Base-by-base conservation (phyloP, 2,329 filamentous ascomycete genomes). In the Botrytis squamosa region DNA sequence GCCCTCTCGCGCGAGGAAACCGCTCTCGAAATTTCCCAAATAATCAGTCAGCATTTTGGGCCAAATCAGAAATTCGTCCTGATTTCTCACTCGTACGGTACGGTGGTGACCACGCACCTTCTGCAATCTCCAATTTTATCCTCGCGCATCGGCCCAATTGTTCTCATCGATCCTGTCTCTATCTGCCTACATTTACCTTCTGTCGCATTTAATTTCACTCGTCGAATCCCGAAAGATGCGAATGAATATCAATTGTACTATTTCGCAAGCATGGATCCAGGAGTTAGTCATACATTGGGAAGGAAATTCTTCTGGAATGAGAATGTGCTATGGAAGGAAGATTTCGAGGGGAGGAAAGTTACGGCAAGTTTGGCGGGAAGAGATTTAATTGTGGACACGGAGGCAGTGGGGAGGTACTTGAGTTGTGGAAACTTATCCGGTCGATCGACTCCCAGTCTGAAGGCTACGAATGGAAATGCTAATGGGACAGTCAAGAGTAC, bases 151-250 rank as follows among this genome's bases (percentile, higher is more conserved):
- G 84, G 85, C 1, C 83, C 86, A 0, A 81, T 87, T 3, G 77
- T 91, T 0, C 83, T 91, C 38, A 84, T 90, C 46, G 89, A 91
- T 77, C 89, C 89, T 0, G 87, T 91, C 0, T 86, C 86, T 0
- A 85, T 91, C 65, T 80, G 90, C 1, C 82, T 91, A 4, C 88
- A 91, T 78, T 84, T 90, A 14, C 88, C 89, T 6, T 86, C 90
- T 75, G 88, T 91, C 14, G 88, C 88, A 2, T 91, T 88, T 80
- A 91, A 91, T 76, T 91, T 91, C 79, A 85, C 85, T 29, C 82
- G 81, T 74, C 79, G 83, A 49, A 80, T 80, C 72, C 85, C 85
- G 29, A 82, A 74, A 77, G 80, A 69, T 72, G 86, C 88, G n/a
- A 89, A 88, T 75, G 88, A 91, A 78, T 84, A 86, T 76, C 85